Conservation (phyloP, 2,329 filamentous ascomycete genomes). For the Mollisia scopiformis region DNA sequence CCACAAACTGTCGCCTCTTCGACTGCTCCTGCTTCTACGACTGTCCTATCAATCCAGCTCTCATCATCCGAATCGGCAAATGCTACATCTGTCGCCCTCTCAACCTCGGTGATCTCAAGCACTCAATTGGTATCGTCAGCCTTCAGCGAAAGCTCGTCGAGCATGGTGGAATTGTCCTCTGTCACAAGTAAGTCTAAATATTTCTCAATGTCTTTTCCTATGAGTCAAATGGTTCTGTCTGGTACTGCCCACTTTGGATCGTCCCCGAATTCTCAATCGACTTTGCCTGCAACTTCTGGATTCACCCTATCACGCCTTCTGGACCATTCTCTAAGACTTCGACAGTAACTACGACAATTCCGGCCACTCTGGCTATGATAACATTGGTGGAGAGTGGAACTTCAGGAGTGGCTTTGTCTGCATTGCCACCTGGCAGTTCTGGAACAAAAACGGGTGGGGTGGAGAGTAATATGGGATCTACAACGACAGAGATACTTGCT, state of each 20-base stretch:
- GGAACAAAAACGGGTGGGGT: background rate
- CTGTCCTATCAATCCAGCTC: background rate
- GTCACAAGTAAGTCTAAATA: background rate
- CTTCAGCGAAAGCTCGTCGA: background rate
- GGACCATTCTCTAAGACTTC: background rate
- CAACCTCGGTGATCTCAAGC: background rate
- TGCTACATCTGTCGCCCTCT: background rate
- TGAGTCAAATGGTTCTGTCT: conserved; percentile 2
- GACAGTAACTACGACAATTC: background rate
- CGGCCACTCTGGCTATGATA: background rate
- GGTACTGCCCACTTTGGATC: background rate
- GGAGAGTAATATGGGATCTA: background rate
- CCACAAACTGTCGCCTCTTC: background rate
- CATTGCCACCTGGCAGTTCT: background rate
- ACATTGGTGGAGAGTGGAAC: background rate
- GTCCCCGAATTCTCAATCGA: background rate
- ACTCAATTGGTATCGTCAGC: background rate
- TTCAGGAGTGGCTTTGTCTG: background rate
- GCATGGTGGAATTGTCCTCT: background rate
- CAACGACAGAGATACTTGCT: background rate
- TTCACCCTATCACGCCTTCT: background rate
- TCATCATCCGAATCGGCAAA: background rate
- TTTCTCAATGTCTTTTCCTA: background rate
- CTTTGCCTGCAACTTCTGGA: background rate
- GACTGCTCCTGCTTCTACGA: background rate